Base-by-base conservation (phyloP, 805 yeast genomes). In the Barnettozyma sp. region DNA sequence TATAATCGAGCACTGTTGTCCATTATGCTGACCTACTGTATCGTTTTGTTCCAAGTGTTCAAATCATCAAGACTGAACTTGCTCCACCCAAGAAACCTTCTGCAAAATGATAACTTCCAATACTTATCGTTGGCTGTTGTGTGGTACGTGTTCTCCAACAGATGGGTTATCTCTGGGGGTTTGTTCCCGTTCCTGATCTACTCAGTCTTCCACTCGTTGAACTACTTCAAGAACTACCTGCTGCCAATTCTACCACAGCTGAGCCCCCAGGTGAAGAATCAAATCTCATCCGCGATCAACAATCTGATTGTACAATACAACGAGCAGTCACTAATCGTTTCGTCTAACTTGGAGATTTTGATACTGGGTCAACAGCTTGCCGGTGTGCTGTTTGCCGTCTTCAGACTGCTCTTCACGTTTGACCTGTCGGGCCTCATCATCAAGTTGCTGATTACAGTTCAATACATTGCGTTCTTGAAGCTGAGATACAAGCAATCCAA, bases 151-250 rank as follows among this genome's bases (percentile, higher is more conserved):
- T 26, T 67, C 59, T 44, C 68, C 45, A 46, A 63, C 53, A 46
- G 59, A 56, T 45, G 52, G 59, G 48, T 65, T 43, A 52, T 72
- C 24, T 50, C 63, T 5, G 73, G 72, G 41, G 65, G 77, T 4
- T 58, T 77, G 40, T 65, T 75, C 43, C 78, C 86, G 20, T 80
- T 78, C 49, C 66, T 71, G 13, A 67, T 79, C 33, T 81, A 69
- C 56, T 76, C 85, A 5, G 41, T 71, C 3, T 80, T 79, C 66
- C 87, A 81, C 59, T 70, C 74, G 6, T 63, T 78, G 49, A 68
- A 71, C 28, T 81, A 79, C 56, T 57, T 71, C 46, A 76, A 71
- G 50, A 66, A 68, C 33, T 63, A 65, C 46, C 52, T 80, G 40
- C 60, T 79, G 39, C 80, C 81, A 35, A 59, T 65, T 31, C 49